A percentile compares a stretch with the other conserved stretches of the same genome.
Conservation (phyloP, 139 green algal species). For the Nannochloris sp. region DNA sequence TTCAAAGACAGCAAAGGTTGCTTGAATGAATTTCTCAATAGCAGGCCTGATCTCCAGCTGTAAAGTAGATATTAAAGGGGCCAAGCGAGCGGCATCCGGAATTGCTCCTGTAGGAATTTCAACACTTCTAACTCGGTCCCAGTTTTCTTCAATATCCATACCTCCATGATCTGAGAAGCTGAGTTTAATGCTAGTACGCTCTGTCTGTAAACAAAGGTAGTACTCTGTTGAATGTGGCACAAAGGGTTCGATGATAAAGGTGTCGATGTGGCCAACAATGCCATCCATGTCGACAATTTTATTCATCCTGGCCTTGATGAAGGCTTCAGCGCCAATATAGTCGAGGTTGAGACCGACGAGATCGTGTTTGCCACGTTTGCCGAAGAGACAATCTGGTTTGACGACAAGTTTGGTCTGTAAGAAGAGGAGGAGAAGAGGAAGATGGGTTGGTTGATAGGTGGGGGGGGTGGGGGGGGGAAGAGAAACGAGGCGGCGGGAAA, state of each 20-base stretch:
- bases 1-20: conserved; percentile 14
- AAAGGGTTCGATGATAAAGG: conserved; percentile 92
- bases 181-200: conserved; percentile 23
- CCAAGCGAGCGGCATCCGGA: conserved; percentile 28
- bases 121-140: conserved; percentile 74
- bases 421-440: background rate
- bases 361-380: conserved; percentile 90
- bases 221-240: conserved; percentile 79
- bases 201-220: conserved; percentile 70
- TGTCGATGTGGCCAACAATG: conserved; percentile 59
- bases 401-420: conserved; percentile 72
- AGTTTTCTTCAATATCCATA: conserved; percentile 92
- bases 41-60: conserved; percentile 54
- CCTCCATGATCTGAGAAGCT: conserved; percentile 69
- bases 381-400: conserved; percentile 95
- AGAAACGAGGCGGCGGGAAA: conserved; percentile 18
- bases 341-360: conserved; percentile 77
- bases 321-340: conserved; percentile 48
- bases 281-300: conserved; percentile 46
- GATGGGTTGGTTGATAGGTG: background rate
- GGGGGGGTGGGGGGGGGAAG: background rate
- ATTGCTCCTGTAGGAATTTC: conserved; percentile 29
- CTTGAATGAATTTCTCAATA: conserved; percentile 65
- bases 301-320: conserved; percentile 63
- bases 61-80: conserved; percentile 62